Percentiles rank a stretch among this genome's conserved stretches.
Evolutionary conservation across 2,329 filamentous ascomycete genomes (phyloP).

Genomic region (Colletotrichum brevisporum): DNA sequence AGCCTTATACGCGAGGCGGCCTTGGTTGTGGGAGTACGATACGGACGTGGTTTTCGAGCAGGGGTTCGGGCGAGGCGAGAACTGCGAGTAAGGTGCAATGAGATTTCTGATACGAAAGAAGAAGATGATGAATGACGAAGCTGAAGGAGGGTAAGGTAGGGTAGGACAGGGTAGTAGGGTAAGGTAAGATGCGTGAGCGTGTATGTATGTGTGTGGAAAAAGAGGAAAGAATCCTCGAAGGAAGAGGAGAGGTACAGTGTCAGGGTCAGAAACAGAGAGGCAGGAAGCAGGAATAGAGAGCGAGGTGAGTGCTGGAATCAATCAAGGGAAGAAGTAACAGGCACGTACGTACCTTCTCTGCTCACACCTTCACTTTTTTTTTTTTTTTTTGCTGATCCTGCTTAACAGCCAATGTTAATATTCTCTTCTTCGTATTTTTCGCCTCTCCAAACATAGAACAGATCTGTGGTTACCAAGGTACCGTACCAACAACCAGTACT

Average conservation of each 20-base stretch:
- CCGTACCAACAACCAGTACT: not conserved
- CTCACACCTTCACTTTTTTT: not conserved
- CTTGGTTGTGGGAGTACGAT: constrained; percentile 1
- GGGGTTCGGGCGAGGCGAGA: constrained; percentile 13
- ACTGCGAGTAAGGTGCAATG: constrained; percentile 19
- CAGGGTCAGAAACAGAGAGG: too few relatives aligned
- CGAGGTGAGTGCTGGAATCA: too few relatives aligned
- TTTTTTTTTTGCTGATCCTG: constrained; percentile 5
- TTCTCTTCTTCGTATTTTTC: constrained; percentile 4
- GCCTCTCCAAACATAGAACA: constrained; percentile 20
- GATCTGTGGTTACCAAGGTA: not conserved
- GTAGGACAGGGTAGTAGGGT: too few relatives aligned
- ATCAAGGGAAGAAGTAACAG: constrained; percentile 33
- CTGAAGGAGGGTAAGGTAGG: not conserved
- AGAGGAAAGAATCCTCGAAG: constrained; percentile 12
- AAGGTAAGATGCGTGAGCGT: too few relatives aligned
- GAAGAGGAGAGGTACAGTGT: constrained; percentile 1
- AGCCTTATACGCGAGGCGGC: constrained; percentile 10
- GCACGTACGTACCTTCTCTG: constrained; percentile 27
- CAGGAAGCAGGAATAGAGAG: too few relatives aligned
- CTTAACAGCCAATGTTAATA: constrained; percentile 1
- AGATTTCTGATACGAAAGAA: constrained; percentile 22
- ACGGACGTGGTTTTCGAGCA: not conserved
- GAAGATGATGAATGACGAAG: constrained; percentile 1
- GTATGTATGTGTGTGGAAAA: not conserved